Evolutionary conservation across 2,329 filamentous ascomycete species (phyloP).

Genomic region (Exophiala oligosperma): DNA sequence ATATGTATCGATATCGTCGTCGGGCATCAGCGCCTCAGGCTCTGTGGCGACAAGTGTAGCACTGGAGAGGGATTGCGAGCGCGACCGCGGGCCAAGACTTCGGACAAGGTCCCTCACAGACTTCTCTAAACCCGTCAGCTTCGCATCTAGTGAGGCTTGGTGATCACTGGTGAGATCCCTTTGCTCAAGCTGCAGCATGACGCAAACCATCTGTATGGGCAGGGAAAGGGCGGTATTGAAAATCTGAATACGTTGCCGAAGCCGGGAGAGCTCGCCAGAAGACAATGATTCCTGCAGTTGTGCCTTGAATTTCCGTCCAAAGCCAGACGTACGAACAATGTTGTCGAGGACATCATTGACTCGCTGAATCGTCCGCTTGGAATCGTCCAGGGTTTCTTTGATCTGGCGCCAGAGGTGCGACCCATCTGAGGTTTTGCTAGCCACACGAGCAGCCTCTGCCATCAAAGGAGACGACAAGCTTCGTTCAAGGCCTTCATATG

Average conservation of each 20-base stretch:
- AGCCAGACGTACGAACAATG: slow-evolving; percentile 20
- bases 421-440: slow-evolving; percentile 24
- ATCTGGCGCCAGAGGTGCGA: slow-evolving; percentile 26
- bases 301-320: slow-evolving; percentile 18
- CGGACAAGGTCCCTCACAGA: slow-evolving; percentile 14
- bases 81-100: slow-evolving; percentile 6
- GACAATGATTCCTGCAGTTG: slow-evolving; percentile 24
- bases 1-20: slow-evolving; percentile 25
- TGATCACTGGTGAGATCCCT: slow-evolving; percentile 20
- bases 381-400: slow-evolving; percentile 23
- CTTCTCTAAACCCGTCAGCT: slow-evolving; percentile 15
- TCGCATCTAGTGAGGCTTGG: slow-evolving; percentile 18
- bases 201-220: slow-evolving; percentile 28
- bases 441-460: slow-evolving; percentile 24
- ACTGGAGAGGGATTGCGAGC: slow-evolving; percentile 10
- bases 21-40: background rate
- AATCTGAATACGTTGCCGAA: slow-evolving; percentile 27
- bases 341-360: slow-evolving; percentile 24
- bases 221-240: slow-evolving; percentile 26
- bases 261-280: slow-evolving; percentile 24
- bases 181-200: slow-evolving; percentile 28
- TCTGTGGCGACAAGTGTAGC: slow-evolving; percentile 14
- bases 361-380: slow-evolving; percentile 20
- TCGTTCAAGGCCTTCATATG: slow-evolving; percentile 24
- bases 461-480: slow-evolving; percentile 24